These are phyloP conservation scores for Coelastrella sp. DNA, from an alignment of 139 green algal species.

Conservation along the genomic window DNA sequence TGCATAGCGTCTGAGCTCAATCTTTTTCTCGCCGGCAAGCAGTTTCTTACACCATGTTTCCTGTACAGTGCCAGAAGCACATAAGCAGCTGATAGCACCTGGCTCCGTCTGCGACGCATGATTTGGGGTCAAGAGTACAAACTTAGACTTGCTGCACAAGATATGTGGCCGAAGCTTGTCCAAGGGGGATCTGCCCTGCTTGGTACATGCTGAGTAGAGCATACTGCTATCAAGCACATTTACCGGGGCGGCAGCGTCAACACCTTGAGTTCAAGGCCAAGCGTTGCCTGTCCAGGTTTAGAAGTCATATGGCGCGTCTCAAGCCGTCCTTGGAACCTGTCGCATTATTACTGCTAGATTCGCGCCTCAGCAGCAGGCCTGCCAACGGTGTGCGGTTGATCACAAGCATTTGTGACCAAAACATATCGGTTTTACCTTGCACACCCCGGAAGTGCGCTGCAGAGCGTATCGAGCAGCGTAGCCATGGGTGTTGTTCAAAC, in stretches of 20 bases:
- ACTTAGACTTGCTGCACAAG: no score
- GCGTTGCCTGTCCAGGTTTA: neutral
- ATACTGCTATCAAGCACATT: neutral
- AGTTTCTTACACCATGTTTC: conserved; percentile 37
- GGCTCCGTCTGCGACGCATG: no score
- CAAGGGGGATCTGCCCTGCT: no score
- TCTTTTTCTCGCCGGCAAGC: conserved; percentile 33
- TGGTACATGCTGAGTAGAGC: no score
- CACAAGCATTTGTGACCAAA: no score
- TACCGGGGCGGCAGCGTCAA: neutral
- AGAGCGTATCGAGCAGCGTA: no score
- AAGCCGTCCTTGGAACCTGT: neutral
- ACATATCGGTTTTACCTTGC: no score
- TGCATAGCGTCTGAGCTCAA: conserved; percentile 36
- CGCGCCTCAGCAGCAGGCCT: neutral
- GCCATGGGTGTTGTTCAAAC: neutral
- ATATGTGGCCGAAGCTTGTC: no score
- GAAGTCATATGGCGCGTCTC: no score
- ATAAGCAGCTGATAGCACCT: neutral
- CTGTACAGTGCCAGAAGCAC: neutral
- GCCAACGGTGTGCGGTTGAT: no score
- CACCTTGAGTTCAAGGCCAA: conserved; percentile 49
- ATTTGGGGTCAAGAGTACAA: no score
- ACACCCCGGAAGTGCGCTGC: no score
- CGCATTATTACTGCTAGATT: neutral